phyloP scores from a whole-genome alignment of 2,329 filamentous ascomycete genomes.

The Fusarium burgessii region DNA sequence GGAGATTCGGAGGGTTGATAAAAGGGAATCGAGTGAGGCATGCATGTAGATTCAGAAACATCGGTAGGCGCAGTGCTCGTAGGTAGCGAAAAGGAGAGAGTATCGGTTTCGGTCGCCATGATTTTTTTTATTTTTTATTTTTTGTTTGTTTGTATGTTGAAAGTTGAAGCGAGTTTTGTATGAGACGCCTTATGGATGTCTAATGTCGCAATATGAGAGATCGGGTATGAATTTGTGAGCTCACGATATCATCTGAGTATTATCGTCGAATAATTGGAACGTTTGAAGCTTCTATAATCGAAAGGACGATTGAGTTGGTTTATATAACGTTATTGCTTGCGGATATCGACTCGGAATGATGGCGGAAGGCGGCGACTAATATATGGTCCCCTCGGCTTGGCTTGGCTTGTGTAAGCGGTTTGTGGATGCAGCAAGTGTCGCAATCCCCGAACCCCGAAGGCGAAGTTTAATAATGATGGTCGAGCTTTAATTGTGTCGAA shows the following conservation, averaged over 20 bases:
- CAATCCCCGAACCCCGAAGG: slow-evolving; percentile 38
- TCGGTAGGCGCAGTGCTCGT: slow-evolving; percentile 51
- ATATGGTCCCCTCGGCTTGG: slow-evolving; percentile 27
- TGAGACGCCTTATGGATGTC: slow-evolving; percentile 24
- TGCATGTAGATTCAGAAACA: slow-evolving; percentile 46
- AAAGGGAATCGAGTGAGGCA: slow-evolving; percentile 35
- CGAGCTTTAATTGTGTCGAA: not conserved
- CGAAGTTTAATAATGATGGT: slow-evolving; percentile 9
- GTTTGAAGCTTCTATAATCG: not conserved
- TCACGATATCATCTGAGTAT: slow-evolving; percentile 33
- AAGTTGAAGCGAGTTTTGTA: slow-evolving; percentile 1
- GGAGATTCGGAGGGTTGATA: slow-evolving; percentile 31
- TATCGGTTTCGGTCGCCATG: slow-evolving; percentile 52
- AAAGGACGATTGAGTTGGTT: not conserved
- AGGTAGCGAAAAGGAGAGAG: slow-evolving; percentile 48
- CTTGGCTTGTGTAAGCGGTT: slow-evolving; percentile 38
- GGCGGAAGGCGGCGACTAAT: slow-evolving; percentile 26
- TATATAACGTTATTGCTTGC: not conserved
- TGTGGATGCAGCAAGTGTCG: slow-evolving; percentile 27
- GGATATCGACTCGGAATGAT: slow-evolving; percentile 4
- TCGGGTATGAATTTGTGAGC: not conserved
- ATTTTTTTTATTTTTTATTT: slow-evolving; percentile 4
- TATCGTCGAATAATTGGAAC: not conserved
- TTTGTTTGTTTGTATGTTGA: not conserved
- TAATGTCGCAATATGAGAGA: not conserved